Base-by-base conservation (phyloP, 495 filamentous ascomycete species). In the Neurospora tetrasperma region DNA sequence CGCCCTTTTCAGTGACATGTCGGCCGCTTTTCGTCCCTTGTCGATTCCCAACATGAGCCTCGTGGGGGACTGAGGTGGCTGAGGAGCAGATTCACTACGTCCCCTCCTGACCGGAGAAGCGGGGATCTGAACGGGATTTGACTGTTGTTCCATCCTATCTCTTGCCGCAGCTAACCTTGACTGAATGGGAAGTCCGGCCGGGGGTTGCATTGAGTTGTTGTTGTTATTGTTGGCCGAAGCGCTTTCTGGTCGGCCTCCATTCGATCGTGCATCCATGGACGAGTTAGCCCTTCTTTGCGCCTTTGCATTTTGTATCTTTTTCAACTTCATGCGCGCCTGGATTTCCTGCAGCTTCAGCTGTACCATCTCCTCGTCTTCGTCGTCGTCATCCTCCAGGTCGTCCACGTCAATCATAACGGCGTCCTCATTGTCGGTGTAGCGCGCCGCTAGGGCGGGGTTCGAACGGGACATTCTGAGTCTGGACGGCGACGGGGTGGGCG, bases 331-430 rank as follows among this genome's bases (percentile, higher is more conserved):
- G 74, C 90, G 89, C 5, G 94, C 93, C 77, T 98, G 89, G 70
- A 99, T 95, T 70, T 90, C 93, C 69, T 92, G 88, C 31, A 99
- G 83, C 77, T 95, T 88, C 74, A 99, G 84, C 74, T 94, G 85
- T 41, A 98, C 80, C 2, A 89, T 94, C 80, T 98, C 94, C 77
- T 98, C 96, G 76, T 99, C 96, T 39, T 98, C 94, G 0, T 93
- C 94, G 0, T 93, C 91, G 8, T 89, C 90, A 3, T 90, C 88
- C 2, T 87, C 85, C 35, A 86, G 80, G 1, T 74, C 78, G 18
- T 73, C 84, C 14, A 79, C 83, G 6, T 84, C 82, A 23, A 76
- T 78, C 16, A 84, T 75, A 48, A 82, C 84, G 68, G 83, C 75
- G 4, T 77, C 83, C 23, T 84, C 81, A 41, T 80, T 73, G 18